Evolutionary conservation across 2,329 filamentous ascomycete genomes (phyloP).

Genomic region (Lecanicillium sp.): DNA sequence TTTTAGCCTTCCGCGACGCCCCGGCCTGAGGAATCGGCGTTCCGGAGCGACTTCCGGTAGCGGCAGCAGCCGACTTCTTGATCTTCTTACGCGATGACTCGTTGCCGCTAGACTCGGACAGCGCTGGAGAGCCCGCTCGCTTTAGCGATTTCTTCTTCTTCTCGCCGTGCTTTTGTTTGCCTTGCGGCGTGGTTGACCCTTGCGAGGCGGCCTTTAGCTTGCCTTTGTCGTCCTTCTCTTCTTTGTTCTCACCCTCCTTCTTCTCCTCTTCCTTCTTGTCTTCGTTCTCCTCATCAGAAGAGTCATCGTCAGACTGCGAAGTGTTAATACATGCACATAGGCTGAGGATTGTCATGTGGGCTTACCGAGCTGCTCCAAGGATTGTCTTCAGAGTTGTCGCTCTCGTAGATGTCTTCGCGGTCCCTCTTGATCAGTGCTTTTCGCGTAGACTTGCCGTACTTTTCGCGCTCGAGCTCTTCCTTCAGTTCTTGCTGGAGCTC

Average conservation of each 20-base stretch:
- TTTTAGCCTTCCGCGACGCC: constrained; percentile 33
- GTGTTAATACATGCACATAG: not conserved
- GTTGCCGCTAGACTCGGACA: constrained; percentile 87
- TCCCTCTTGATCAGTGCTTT: constrained; percentile 82
- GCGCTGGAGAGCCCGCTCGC: constrained; percentile 76
- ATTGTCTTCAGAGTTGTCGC: constrained; percentile 49
- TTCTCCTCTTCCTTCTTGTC: constrained; percentile 56
- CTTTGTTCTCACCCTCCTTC: constrained; percentile 50
- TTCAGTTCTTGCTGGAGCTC: constrained; percentile 64
- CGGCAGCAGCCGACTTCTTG: constrained; percentile 53
- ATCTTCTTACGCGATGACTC: constrained; percentile 78
- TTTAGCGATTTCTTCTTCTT: constrained; percentile 65
- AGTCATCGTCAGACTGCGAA: constrained; percentile 24
- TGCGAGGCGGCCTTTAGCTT: constrained; percentile 55
- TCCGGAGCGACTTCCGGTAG: constrained; percentile 46
- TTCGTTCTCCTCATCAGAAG: constrained; percentile 32
- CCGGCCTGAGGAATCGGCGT: constrained; percentile 45
- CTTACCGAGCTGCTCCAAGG: constrained; percentile 36
- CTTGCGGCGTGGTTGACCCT: constrained; percentile 54
- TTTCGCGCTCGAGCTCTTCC: constrained; percentile 62
- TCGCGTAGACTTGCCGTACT: constrained; percentile 68
- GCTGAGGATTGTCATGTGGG: not conserved
- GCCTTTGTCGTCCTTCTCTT: constrained; percentile 46
- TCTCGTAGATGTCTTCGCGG: constrained; percentile 80
- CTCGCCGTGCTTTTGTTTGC: constrained; percentile 39